Evolutionary conservation across 306 rosid species (phyloP), one percentile per base, ranked within the genome.

Genomic region (Gastrolobium villosum): DNA sequence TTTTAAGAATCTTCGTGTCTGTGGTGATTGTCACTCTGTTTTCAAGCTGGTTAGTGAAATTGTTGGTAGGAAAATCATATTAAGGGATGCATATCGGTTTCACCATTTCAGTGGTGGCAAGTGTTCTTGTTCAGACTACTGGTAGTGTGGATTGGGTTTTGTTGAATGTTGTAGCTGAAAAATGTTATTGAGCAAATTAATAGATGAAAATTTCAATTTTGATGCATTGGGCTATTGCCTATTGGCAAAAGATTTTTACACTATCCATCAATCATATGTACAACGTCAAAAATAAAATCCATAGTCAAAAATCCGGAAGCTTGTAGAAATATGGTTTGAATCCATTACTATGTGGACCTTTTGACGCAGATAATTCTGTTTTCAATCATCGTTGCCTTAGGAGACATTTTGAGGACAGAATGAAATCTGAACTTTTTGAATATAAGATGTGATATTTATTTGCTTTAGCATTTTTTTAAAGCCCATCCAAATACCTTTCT

Each of bases 21-120:
- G 98, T 78, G 97, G 93, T 44, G 99, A 94, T 82, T 92, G 99
- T 57, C 99, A 94, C 87, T 88, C 97, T 78, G 91, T 92, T 77
- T 92, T 84, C 86, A 90, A 90, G 84, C 86, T 83, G 81, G 92
- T 82, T 40, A 89, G 95, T 81, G 63, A 87, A 80, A 85, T 68
- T 62, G 83, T 88, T 54, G 86, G 87, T 11, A 82, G 88, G 87
- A 90, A 87, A 84, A 87, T 94, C 81, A 75, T 87, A 82, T 68
- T 92, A 75, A 84, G 99, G 85, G 97, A 94, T 84, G 90, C 94
- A 31, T 92, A 88, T 68, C 79, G 95, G 69, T 94, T 94, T 89
- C 99, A 94, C 84, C 97, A 90, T 86, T 94, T 92, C 78, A 84
- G 79, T 56, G 84, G 82, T 46, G 99, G 99, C 52, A 83, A 80